phyloP scores from a whole-genome alignment of 2,329 filamentous ascomycete genomes.

The Aphanocladium album region DNA sequence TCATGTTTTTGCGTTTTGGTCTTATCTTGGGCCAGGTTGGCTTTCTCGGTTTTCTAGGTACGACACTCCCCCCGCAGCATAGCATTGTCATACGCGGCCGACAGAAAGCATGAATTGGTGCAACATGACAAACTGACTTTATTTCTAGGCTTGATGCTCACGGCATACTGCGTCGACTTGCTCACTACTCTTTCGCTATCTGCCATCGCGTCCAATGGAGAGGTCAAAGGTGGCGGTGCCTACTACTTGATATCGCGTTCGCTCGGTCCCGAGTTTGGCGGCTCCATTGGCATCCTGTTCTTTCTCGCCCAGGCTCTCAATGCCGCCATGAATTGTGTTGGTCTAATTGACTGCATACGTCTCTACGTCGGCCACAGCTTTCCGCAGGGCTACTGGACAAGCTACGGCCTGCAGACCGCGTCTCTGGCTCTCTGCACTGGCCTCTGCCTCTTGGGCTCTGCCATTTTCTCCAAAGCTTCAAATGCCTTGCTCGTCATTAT shows the following conservation, averaged over 20 bases:
- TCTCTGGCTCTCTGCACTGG: conserved; percentile 67
- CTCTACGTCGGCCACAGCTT: conserved; percentile 67
- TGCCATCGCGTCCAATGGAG: conserved; percentile 84
- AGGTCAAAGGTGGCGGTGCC: conserved; percentile 79
- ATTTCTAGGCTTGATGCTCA: conserved; percentile 60
- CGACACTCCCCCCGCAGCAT: conserved; percentile 20
- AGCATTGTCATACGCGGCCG: not conserved
- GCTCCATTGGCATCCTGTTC: conserved; percentile 81
- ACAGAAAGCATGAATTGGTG: not conserved
- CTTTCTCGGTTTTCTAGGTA: conserved; percentile 73
- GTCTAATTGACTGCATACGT: conserved; percentile 75
- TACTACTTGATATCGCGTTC: conserved; percentile 87
- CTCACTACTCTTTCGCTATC: conserved; percentile 81
- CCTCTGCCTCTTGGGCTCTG: conserved; percentile 74
- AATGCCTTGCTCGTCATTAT: conserved; percentile 70
- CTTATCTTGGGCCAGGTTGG: conserved; percentile 78
- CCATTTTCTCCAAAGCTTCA: conserved; percentile 74
- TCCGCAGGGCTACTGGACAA: conserved; percentile 68
- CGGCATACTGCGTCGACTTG: conserved; percentile 77
- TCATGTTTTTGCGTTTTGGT: conserved; percentile 89
- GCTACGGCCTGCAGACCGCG: conserved; percentile 69
- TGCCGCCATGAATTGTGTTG: conserved; percentile 81
- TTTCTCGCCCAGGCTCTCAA: conserved; percentile 88
- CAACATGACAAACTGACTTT: not conserved
- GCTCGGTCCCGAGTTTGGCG: conserved; percentile 81